Evolutionary conservation across 2,329 filamentous ascomycete genomes (phyloP).

Genomic region (Phyllosticta citriasiana): DNA sequence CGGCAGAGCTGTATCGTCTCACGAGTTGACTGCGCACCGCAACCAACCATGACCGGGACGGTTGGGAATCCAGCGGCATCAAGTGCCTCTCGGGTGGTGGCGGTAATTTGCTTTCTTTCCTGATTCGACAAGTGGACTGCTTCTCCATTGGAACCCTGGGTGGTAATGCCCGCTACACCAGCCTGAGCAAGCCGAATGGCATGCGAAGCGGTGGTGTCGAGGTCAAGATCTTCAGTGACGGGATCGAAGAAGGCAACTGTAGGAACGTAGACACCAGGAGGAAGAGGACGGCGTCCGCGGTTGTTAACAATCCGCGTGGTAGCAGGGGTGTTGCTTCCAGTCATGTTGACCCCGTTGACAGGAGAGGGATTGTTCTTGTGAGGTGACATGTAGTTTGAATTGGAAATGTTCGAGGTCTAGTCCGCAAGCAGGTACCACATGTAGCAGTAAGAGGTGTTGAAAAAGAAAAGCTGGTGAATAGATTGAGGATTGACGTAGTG

Average conservation of each 20-base stretch:
- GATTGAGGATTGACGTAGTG: background rate
- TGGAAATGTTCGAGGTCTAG: background rate
- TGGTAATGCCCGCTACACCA: constrained; percentile 64
- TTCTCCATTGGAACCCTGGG: constrained; percentile 75
- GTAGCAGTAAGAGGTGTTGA: background rate
- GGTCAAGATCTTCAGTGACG: constrained; percentile 31
- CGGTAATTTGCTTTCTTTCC: constrained; percentile 60
- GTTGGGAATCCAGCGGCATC: constrained; percentile 54
- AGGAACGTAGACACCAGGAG: constrained; percentile 35
- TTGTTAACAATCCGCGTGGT: constrained; percentile 9
- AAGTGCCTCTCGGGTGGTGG: constrained; percentile 58
- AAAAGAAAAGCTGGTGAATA: background rate
- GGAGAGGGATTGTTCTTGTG: constrained; percentile 12
- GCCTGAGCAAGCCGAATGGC: constrained; percentile 61
- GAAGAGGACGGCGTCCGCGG: constrained; percentile 21
- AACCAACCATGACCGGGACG: constrained; percentile 67
- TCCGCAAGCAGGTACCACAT: background rate
- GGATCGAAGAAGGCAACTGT: constrained; percentile 36
- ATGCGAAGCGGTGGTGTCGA: constrained; percentile 30
- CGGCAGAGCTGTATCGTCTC: constrained; percentile 61
- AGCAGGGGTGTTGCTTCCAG: constrained; percentile 9
- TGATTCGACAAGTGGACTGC: constrained; percentile 65
- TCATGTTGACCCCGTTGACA: background rate
- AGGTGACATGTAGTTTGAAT: constrained; percentile 8
- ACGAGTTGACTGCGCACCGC: constrained; percentile 61